These are phyloP conservation scores for Aspergillus neotritici DNA, from an alignment of 2,329 filamentous ascomycete species.

Conservation along the genomic window DNA sequence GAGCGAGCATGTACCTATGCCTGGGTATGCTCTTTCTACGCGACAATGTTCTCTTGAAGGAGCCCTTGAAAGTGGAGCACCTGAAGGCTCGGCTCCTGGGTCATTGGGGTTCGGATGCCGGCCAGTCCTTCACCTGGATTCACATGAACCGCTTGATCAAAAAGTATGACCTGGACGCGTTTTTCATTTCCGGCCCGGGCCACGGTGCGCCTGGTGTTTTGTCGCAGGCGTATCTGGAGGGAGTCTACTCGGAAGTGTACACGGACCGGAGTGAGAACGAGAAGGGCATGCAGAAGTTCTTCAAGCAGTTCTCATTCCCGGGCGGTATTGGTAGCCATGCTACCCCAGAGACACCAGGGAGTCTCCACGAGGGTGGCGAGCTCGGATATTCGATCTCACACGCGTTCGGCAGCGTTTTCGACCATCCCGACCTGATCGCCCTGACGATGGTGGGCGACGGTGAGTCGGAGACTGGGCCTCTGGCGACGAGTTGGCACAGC, in stretches of 20 bases:
- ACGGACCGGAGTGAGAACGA: constrained; percentile 64
- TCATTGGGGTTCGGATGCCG: constrained; percentile 75
- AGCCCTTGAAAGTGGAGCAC: constrained; percentile 63
- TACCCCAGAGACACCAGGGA: constrained; percentile 72
- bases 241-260: constrained; percentile 71
- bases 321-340: constrained; percentile 73
- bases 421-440: constrained; percentile 67
- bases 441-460: constrained; percentile 75
- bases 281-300: constrained; percentile 67
- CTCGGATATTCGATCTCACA: constrained; percentile 77
- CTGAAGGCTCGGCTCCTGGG: constrained; percentile 69
- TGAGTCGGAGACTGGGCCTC: constrained; percentile 72
- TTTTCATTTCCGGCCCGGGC: constrained; percentile 71
- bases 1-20: constrained; percentile 67
- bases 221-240: constrained; percentile 71
- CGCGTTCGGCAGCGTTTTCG: constrained; percentile 71
- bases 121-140: constrained; percentile 74
- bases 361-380: constrained; percentile 73
- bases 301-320: constrained; percentile 78
- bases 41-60: constrained; percentile 65
- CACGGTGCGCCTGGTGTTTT: constrained; percentile 72
- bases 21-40: constrained; percentile 76
- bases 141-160: constrained; percentile 79
- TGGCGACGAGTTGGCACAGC: constrained; percentile 75
- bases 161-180: constrained; percentile 66